Evolutionary conservation across 202 grass and related monocot species (phyloP), one percentile per base, ranked within the genome.

Genomic region (Setaria italica): DNA sequence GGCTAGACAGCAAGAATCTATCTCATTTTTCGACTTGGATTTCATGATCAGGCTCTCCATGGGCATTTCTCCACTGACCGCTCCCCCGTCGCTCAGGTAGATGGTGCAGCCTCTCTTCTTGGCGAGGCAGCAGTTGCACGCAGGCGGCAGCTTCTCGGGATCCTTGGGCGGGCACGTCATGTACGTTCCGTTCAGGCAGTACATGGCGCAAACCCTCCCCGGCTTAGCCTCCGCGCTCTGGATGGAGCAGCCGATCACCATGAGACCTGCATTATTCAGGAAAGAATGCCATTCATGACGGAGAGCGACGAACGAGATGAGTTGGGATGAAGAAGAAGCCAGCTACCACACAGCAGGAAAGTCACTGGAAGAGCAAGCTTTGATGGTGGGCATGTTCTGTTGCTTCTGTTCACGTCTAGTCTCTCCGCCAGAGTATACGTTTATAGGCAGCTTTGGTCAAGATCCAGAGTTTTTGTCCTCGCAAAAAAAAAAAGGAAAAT

Each of bases 91-190:
- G 42, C 6, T 34, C 20, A 90, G 45, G 75, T 87, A 54, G 81
- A 90, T 90, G 35, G 77, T 60, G 76, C 87, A 89, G 62, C 74
- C 87, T 67, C 39, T 79, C 81, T 68, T 51, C 6, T 14, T 13
- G 19, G 81, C 90, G 29, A 87, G 10, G 90, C 90, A 81, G 87
- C 87, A 90, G 87, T 92, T 92, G 76, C 87, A 92, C n/a, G n/a
- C 84, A 34, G 84, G 75, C 8, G 41, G 3, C 62, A 81, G 42
- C 43, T 59, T 13, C 62, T 89, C 19, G 21, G 8, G 7, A 7
- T 71, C 54, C 3, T 46, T 81, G 20, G 90, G 83, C 16, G 64
- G 85, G 76, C 90, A 90, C 2, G 62, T 90, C 90, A 90, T 92
- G 70, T 87, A 73, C 55, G 20, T 16, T 0, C 62, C 80, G 4